Evolutionary conservation across 192 early-diverging fungal genomes (phyloP), one percentile per base, ranked within the genome.

Genomic region (Funneliformis mosseae): DNA sequence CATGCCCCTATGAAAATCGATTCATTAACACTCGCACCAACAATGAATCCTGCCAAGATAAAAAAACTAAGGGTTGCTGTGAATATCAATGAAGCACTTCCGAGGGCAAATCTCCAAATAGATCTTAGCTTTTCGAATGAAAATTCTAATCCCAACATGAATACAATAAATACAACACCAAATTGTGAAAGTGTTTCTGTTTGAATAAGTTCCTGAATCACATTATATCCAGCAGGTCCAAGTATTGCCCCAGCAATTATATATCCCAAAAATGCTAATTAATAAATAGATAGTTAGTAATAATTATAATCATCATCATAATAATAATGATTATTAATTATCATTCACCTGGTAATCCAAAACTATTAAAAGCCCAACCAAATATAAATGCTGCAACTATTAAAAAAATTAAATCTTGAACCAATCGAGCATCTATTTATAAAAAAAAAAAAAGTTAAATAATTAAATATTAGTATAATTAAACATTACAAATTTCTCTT

Each of bases 211-310:
- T 88, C 83, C 81, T 86, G 81, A 48, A 91, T 87, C 1, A 83
- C 75, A 64, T 89, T 91, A 33, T 81, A 84, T 9, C 84, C 85
- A 8, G 83, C 80, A 6, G 88, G 85, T 8, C 88, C 88, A 33
- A 84, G 69, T n/a, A 90, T 0, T 28, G 85, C 81, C 14, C 90
- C 90, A 38, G 90, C 87, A 28, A 88, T 46, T 59, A 91, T 84
- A 59, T 91, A 88, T 12, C 90, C 90, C 80, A 91, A 89, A 77
- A 91, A 91, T 16, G 87, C 82, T 81, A 88, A 87, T 21, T 63
- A 81, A 25, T 48, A 55, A 39, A 82, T 48, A 38, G 68, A 48
- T 33, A 87, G 28, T 75, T 69, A 11, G 63, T 21, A 39, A 80
- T 59, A 70, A 85, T 83, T 38, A 84, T 71, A 45, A 80, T 38